Base-by-base conservation (phyloP, 2,329 filamentous ascomycete species). In the Myrmaecium sp. region DNA sequence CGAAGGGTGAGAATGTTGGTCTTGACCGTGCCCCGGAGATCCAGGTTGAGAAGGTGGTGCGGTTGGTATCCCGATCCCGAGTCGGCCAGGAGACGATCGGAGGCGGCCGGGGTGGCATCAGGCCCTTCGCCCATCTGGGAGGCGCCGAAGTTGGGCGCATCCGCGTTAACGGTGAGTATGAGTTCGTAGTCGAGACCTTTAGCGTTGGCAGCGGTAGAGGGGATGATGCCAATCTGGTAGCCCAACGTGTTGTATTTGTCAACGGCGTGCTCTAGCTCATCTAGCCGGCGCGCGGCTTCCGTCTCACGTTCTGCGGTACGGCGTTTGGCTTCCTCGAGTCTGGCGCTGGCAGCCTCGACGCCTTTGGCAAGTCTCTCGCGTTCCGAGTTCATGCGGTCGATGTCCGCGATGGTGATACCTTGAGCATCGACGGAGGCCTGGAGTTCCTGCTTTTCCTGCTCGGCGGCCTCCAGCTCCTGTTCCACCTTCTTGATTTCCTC, bases 321-420 rank as follows among this genome's bases (percentile, higher is more conserved):
- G 37, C 69, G 75, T 57, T 91, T 91, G 6, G 76, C 68, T 35
- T 95, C 89, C 30, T 94, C 84, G 0, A 94, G 62, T 27, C 81
- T 68, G 29, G 69, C 63, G 5, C 70, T 64, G 0, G 81, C 78
- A 2, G 74, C 68, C 40, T 93, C 82, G 23, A 93, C 75, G 21
- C 75, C 79, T 41, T 77, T 84, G 37, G 92, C 81, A n/a, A 98
- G 66, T 24, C 89, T 74, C 44, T 98, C 89, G 28, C 84, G 74
- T 51, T 98, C 89, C 18, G 80, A 75, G 40, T 83, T 93, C 86
- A 98, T 94, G 51, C 89, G 82, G 64, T 98, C 89, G 46, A 98
- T 95, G 65, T 98, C 89, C 55, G 89, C 79, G 55, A 94, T 91
- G 43, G 83, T 91, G 48, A 98, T 84, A 3, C 89, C 89, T 46